Evolutionary conservation across 768 basidiomycete species (phyloP), one percentile per base, ranked within the genome.

Genomic region (Clitopilus passeckerianus): DNA sequence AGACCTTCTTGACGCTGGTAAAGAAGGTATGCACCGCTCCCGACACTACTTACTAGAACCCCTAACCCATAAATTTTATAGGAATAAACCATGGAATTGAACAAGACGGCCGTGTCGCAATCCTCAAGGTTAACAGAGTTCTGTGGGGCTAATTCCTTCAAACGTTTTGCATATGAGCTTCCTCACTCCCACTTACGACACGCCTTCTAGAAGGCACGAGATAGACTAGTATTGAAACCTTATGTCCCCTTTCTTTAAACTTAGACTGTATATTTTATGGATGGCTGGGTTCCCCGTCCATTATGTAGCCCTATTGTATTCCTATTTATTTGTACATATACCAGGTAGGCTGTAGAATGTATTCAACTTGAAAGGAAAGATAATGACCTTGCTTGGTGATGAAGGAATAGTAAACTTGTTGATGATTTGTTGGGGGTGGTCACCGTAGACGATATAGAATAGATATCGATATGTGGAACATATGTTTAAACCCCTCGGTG

Each of bases 81-180:
- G 91, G 89, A 59, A 80, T 91, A 34, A 93, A 90, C 67, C 93
- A 93, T 68, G 86, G 80, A 55, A 94, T 95, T 46, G 74, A 82
- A 10, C 89, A 91, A 68, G 93, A 94, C 67, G 92, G 92, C 6
- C 80, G 80, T 24, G 81, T 92, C 16, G 92, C 93, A n/a, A 74
- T 94, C 30, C 75, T 93, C 43, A 93, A 87, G 5, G 85, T 93
- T 53, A 63, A 66, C 10, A 62, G 46, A 50, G 22, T 50, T 5
- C 10, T 18, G 18, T 18, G 15, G 16, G 46, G 3, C 46, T 50
- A n/a, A 50, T n/a, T 18, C 37, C 37, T 41, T 12, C 12, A 15
- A 41, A 15, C 10, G 37, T n/a, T 41, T 2, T 41, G 37, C 27
- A 30, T 30, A 30, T 30, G 37, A 41, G 37, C 37, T 30, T 9